Base-by-base conservation (phyloP, 768 basidiomycete species). In the Panellus pusillus region DNA sequence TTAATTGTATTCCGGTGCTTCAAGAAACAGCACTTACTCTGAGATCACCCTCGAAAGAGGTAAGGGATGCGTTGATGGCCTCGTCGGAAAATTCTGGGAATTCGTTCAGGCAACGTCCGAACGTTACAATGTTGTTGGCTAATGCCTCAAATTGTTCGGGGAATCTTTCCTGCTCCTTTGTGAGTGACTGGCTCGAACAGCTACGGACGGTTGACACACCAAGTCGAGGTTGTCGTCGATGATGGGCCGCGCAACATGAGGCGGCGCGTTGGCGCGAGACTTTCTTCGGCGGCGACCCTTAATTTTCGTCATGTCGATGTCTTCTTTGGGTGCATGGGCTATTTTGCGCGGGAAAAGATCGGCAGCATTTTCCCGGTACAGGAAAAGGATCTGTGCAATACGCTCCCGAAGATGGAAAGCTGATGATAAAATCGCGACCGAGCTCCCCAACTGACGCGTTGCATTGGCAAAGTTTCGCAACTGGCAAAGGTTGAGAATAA, bases 71-170 rank as follows among this genome's bases (percentile, higher is more conserved):
- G 63, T 89, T 88, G 51, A 81, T 81, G 6, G 80, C 82, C 59
- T 91, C 87, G 47, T 89, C 86, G 24, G 79, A 82, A 61, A 88
- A 87, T 64, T 89, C 89, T 0, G 87, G 88, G 58, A 91, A 89
- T 63, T 90, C 87, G 52, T 89, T 88, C 57, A 91, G 67, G 59
- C 84, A 84, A 43, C 83, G 75, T 53, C 87, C 67, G 62, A 91
- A 91, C 0, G 81, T 84, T 18, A 74, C 80, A 13, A 90, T 80
- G 50, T 85, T 86, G n/a, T 72, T 73, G 4, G 87, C 85, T 35
- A 90, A 72, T 28, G 70, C 68, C 55, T 82, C 79, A 46, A 91
- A 68, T 63, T 89, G 83, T 27, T 77, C 73, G 0, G 89, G 88
- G 59, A 89, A 85, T 50, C 76, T 75, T 64, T 88, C 86, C 20